Percentiles rank a stretch among this genome's conserved stretches.
Conservation (phyloP, 2,329 filamentous ascomycete genomes). For the Pezicula carpinea region DNA sequence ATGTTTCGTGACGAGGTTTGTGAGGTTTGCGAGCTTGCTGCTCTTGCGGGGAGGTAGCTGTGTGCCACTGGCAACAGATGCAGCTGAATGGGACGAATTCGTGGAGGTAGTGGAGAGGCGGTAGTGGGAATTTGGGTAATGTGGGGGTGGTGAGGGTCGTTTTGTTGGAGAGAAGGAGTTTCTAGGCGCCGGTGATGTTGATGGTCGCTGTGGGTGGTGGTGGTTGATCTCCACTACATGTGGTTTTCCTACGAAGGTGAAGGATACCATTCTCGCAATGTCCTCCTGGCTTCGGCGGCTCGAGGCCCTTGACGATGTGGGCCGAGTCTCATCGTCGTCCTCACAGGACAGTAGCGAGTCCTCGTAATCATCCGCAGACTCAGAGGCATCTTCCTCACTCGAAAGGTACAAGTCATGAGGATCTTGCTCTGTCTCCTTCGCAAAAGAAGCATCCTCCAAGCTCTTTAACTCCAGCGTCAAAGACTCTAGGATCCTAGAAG, state of each 20-base stretch:
- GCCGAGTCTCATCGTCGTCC: slow-evolving; percentile 30
- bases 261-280: slow-evolving; percentile 54
- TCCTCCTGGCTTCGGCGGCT: slow-evolving; percentile 39
- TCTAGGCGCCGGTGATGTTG: background rate
- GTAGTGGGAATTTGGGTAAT: background rate
- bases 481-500: slow-evolving; percentile 20
- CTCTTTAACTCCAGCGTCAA: slow-evolving; percentile 23
- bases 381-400: slow-evolving; percentile 61
- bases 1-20: background rate
- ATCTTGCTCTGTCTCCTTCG: slow-evolving; percentile 15
- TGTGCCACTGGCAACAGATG: background rate
- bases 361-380: slow-evolving; percentile 55
- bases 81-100: background rate
- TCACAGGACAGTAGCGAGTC: slow-evolving; percentile 38
- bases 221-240: slow-evolving; percentile 42
- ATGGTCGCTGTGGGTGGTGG: background rate
- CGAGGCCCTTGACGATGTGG: slow-evolving; percentile 16
- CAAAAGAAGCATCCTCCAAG: slow-evolving; percentile 14
- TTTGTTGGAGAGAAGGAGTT: background rate
- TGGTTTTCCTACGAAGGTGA: slow-evolving; percentile 56
- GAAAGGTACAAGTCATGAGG: slow-evolving; percentile 60
- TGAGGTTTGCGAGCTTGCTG: background rate
- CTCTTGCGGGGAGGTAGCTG: slow-evolving; percentile 1
- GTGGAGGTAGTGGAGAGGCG: background rate
- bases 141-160: background rate